Evolutionary conservation across 2,329 filamentous ascomycete species (phyloP).

Genomic region (Rachicladosporium sp.): DNA sequence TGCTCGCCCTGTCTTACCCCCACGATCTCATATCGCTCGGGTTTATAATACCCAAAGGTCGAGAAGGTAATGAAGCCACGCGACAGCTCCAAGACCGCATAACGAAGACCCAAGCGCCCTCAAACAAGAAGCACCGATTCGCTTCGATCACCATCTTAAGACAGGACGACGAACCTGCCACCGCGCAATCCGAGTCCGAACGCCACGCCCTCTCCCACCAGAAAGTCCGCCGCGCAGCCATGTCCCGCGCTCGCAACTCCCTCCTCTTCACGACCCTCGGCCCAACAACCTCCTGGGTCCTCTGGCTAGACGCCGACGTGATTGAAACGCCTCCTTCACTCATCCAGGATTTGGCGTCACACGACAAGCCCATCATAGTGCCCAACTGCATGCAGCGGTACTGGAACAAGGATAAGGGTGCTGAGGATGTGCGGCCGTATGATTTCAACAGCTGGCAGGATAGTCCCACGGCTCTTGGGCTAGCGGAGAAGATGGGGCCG

Average conservation of each 20-base stretch:
- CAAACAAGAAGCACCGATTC: slow-evolving; percentile 64
- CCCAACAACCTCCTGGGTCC: slow-evolving; percentile 83
- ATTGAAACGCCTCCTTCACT: slow-evolving; percentile 73
- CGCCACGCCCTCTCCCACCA: slow-evolving; percentile 88
- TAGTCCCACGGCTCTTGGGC: slow-evolving; percentile 61
- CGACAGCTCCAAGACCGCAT: slow-evolving; percentile 73
- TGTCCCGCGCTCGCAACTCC: slow-evolving; percentile 89
- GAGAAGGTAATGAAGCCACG: slow-evolving; percentile 81
- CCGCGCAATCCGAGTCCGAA: slow-evolving; percentile 79
- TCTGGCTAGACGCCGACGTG: slow-evolving; percentile 91
- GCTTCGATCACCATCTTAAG: slow-evolving; percentile 87
- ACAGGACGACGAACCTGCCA: slow-evolving; percentile 81
- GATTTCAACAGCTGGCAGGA: slow-evolving; percentile 98
- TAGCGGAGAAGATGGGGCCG: slow-evolving; percentile 68
- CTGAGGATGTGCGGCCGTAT: slow-evolving; percentile 68
- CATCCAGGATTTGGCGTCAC: slow-evolving; percentile 80
- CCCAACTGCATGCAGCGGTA: slow-evolving; percentile 93
- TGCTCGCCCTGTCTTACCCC: slow-evolving; percentile 71
- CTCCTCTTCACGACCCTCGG: slow-evolving; percentile 91
- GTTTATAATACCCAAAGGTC: slow-evolving; percentile 90
- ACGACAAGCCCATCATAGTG: slow-evolving; percentile 83
- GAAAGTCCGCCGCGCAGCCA: slow-evolving; percentile 71
- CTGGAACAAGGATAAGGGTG: slow-evolving; percentile 53
- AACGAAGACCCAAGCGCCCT: slow-evolving; percentile 70
- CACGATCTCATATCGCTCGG: slow-evolving; percentile 90